Evolutionary conservation across 2,329 filamentous ascomycete species (phyloP).

Genomic region (Camptophora hylomeconis): DNA sequence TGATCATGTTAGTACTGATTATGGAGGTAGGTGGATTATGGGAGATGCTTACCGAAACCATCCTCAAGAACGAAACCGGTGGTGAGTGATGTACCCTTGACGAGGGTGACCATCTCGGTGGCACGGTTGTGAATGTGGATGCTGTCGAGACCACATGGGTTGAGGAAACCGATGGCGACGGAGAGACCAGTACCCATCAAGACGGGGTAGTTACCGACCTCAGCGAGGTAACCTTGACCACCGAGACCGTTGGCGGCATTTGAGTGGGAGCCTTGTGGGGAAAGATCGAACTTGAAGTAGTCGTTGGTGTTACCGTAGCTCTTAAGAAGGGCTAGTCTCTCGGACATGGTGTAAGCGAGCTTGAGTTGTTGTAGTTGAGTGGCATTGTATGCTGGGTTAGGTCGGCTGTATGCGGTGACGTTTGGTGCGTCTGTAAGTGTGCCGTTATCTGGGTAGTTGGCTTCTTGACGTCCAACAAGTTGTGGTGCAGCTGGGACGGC

Average conservation of each 20-base stretch:
- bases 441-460: slow-evolving; percentile 8
- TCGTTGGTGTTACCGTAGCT: slow-evolving; percentile 7
- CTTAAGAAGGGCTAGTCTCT: slow-evolving; percentile 5
- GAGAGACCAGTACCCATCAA: slow-evolving; percentile 39
- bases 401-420: slow-evolving; percentile 4
- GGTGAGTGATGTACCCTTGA: slow-evolving; percentile 32
- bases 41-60: slow-evolving; percentile 5
- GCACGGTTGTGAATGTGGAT: slow-evolving; percentile 44
- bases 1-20: neutral
- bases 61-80: slow-evolving; percentile 43
- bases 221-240: slow-evolving; percentile 25
- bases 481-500: slow-evolving; percentile 3
- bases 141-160: slow-evolving; percentile 43
- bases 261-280: slow-evolving; percentile 7
- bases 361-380: slow-evolving; percentile 31
- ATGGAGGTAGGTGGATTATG: neutral
- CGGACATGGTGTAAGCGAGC: slow-evolving; percentile 5
- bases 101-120: slow-evolving; percentile 41
- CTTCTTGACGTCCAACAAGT: slow-evolving; percentile 5
- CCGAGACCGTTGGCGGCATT: slow-evolving; percentile 9
- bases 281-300: slow-evolving; percentile 9
- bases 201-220: slow-evolving; percentile 45
- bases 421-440: slow-evolving; percentile 6
- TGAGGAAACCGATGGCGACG: slow-evolving; percentile 40
- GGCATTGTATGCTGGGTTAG: slow-evolving; percentile 5